Conservation (phyloP, 2,329 filamentous ascomycete genomes). For the Teratosphaeria gauchensis region DNA sequence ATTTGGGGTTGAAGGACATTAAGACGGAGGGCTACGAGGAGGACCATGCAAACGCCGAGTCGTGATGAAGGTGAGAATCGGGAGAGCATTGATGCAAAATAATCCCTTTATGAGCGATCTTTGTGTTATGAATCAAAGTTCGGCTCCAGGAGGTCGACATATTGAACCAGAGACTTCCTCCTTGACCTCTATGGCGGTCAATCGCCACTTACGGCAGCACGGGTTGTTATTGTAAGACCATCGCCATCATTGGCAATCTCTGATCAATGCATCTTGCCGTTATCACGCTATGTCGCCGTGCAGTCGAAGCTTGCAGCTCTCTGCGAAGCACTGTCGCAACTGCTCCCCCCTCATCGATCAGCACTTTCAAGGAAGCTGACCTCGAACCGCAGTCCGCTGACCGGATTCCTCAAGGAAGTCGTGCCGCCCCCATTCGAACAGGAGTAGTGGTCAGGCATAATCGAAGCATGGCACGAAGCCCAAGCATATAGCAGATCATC, state of each 20-base stretch:
- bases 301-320: neutral
- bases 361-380: neutral
- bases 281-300: neutral
- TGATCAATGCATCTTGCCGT: neutral
- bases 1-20: constrained; percentile 85
- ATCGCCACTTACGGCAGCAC: neutral
- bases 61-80: neutral
- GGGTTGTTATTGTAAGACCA: neutral
- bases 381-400: neutral
- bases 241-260: neutral
- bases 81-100: neutral
- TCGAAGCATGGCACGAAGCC: neutral
- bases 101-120: neutral
- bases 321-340: neutral
- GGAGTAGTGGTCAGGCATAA: neutral
- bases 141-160: neutral
- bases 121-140: neutral
- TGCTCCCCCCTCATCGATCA: neutral
- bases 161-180: neutral
- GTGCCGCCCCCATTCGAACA: neutral
- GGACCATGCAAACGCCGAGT: neutral
- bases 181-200: neutral
- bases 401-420: no score
- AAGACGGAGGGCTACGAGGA: constrained; percentile 75
- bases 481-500: neutral